Evolutionary conservation across 257 asterid species (phyloP), one percentile per base, ranked within the genome.

Genomic region (Prunella vulgaris): DNA sequence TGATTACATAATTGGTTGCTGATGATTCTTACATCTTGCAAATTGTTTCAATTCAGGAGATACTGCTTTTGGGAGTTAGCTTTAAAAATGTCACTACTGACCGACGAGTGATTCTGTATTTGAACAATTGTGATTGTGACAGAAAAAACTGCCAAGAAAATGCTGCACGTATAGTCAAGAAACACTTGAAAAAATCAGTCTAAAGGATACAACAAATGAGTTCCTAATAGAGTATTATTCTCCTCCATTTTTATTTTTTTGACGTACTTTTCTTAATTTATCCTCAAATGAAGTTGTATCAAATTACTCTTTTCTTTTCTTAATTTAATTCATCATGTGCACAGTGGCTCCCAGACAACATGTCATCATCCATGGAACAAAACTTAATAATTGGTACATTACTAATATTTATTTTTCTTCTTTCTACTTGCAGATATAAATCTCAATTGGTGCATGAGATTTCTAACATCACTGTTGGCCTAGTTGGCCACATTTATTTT

Each of bases 121-220:
- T 93, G 5, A 87, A 83, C 30, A 81, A 82, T 70, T 93, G 99
- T 81, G 87, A 64, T n/a, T 92, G 97, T 76, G 90, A 96, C 60
- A 73, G 94, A 82, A 80, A 78, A 44, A 82, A 86, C 53, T 92
- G 98, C 79, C 81, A 78, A 66, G 99, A 93, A 84, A 89, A 58
- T 70, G 87, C 90, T n/a, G 95, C 96, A 9, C 82, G 73, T 30
- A 57, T 72, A 5, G 89, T 90, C 48, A 75, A 86, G 74, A 84
- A 90, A 72, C 96, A 90, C 64, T 80, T 93, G 88, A 79, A 74
- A 77, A 85, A 83, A 89, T 89, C 68, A 87, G 84, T 72, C 85
- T 92, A 21, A 86, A 87, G 87, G 94, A 93, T 74, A 76, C 80
- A 10, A 89, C 99, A 3, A 75, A 61, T 10, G 96, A 90, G 61